Evolutionary conservation across 1,139 yeast species (phyloP), one percentile per base, ranked within the genome.

Genomic region (Candida mesenterica): DNA sequence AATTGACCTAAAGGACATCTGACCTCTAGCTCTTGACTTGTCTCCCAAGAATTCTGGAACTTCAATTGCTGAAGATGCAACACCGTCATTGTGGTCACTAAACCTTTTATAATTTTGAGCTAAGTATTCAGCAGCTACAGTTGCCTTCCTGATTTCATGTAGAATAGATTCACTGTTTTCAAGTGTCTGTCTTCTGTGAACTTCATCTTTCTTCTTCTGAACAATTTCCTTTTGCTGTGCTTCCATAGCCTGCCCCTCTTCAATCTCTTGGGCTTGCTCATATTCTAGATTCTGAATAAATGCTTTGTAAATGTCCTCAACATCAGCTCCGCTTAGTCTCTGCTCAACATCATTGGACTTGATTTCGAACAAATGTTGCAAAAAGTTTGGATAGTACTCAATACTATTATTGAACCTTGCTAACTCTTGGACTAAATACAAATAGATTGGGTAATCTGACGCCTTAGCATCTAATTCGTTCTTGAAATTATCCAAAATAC

Each of bases 351-450:
- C 15, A 26, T 27, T 26, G 5, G 37, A 39, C 24, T 44, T 43
- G 22, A 46, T 40, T 27, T 46, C 53, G 34, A 42, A 50, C 34
- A 56, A 42, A 16, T 53, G 50, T 24, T 50, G 50, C 24, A 57
- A 44, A 28, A 54, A 53, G 22, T 45, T 37, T 5, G 62, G 61
- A 39, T 53, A 59, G 33, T 48, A 43, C 15, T 50, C 52, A 34
- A 59, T 49, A 24, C 45, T 39, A 1, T 33, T 9, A 36, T 55
- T 58, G 33, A 43, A 52, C 3, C 28, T 25, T 24, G 38, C 43
- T 41, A 57, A 45, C 15, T 46, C 42, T 2, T 43, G 44, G 19
- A 54, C 30, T 6, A 55, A 32, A 28, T 39, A 32, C 25, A 40
- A 38, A 8, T 34, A 40, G 15, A 45, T 41, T 15, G 54, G 52